phyloP scores from a whole-genome alignment of 805 yeast genomes.

The Clavispora santaluciae region DNA sequence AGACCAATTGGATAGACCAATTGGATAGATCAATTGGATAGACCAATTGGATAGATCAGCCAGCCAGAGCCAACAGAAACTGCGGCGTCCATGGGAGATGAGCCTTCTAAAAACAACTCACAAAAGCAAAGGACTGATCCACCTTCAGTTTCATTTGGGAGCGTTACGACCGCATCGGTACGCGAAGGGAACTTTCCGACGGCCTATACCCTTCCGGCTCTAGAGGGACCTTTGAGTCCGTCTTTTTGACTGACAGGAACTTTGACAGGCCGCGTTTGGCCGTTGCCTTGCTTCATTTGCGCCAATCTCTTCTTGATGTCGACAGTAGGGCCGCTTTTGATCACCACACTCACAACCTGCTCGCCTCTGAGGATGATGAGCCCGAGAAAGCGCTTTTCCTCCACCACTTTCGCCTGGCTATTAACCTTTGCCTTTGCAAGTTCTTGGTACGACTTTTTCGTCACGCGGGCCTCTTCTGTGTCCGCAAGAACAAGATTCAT shows the following conservation, averaged over 20 bases:
- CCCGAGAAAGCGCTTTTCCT: slow-evolving; percentile 75
- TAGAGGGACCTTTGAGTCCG: slow-evolving; percentile 20
- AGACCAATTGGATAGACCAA: too few species aligned
- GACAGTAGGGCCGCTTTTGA: slow-evolving; percentile 58
- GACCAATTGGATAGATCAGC: too few species aligned
- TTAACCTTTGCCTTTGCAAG: slow-evolving; percentile 25
- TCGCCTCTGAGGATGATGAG: slow-evolving; percentile 85
- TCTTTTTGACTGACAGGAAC: slow-evolving; percentile 26
- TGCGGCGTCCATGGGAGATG: too few species aligned
- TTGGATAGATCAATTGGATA: too few species aligned
- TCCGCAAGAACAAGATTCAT: slow-evolving; percentile 83
- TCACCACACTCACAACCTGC: slow-evolving; percentile 65
- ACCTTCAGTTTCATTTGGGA: too few species aligned
- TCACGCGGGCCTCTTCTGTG: slow-evolving; percentile 75
- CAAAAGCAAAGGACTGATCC: too few species aligned
- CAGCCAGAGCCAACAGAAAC: too few species aligned
- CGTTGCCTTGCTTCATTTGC: slow-evolving; percentile 18
- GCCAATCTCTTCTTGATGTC: slow-evolving; percentile 32
- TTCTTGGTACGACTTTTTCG: slow-evolving; percentile 50
- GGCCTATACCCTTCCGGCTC: neutral
- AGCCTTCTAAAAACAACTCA: too few species aligned
- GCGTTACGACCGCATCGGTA: too few species aligned
- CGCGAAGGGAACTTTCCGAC: too few species aligned
- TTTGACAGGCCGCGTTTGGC: slow-evolving; percentile 32
- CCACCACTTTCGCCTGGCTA: slow-evolving; percentile 36